These are phyloP conservation scores for Leptomonas seymouri DNA, from an alignment of 208 protist genomes.

Conservation along the genomic window DNA sequence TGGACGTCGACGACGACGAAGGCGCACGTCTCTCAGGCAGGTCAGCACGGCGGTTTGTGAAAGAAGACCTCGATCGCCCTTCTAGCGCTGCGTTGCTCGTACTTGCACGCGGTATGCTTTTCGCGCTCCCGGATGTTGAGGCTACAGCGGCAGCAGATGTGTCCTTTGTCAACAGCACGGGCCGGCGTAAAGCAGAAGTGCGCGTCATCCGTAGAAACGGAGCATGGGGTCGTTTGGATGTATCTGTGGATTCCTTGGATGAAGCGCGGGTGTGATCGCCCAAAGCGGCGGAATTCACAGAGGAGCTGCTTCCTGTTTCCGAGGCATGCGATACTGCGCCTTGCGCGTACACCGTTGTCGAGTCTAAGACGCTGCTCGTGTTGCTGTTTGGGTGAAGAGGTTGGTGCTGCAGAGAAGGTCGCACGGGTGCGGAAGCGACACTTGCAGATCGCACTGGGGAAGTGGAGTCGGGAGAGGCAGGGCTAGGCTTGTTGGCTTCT, in stretches of 20 bases:
- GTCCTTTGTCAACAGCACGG: slow-evolving; percentile 22
- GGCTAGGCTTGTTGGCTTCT: too few relatives aligned
- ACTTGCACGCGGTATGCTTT: neutral
- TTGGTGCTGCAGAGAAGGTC: slow-evolving; percentile 11
- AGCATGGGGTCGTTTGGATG: neutral
- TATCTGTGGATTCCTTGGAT: neutral
- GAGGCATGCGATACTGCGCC: neutral
- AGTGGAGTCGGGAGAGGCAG: too few relatives aligned
- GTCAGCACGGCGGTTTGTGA: neutral
- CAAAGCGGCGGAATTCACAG: neutral
- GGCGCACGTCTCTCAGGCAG: neutral
- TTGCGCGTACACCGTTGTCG: neutral
- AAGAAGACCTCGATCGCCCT: neutral
- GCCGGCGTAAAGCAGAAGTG: slow-evolving; percentile 23
- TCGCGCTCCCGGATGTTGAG: neutral
- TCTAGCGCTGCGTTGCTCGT: neutral
- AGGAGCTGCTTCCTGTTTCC: neutral
- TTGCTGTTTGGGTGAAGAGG: neutral
- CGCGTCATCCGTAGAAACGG: slow-evolving; percentile 18
- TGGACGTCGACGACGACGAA: neutral
- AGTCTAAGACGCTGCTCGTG: neutral
- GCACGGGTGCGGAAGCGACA: neutral
- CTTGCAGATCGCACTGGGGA: too few relatives aligned
- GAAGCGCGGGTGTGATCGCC: neutral
- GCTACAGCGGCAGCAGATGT: neutral